Base-by-base conservation (phyloP, 2,329 filamentous ascomycete genomes). In the Elsinoe arachidis region DNA sequence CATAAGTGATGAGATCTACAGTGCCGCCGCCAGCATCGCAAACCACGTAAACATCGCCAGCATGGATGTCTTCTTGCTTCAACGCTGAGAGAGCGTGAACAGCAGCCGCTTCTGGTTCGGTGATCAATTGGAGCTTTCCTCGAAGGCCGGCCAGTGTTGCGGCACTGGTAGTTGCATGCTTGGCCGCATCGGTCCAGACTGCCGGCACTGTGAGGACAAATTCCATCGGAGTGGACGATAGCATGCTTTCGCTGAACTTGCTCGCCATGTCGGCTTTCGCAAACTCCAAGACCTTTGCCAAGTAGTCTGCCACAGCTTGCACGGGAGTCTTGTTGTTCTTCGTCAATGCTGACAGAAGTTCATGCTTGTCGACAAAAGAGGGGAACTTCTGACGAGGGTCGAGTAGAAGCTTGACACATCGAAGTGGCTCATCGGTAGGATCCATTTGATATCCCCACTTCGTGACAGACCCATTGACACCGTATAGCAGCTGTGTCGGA, bases 361-460 rank as follows among this genome's bases (percentile, higher is more conserved):
- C 26, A 2, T 30, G 26, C 26, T 30, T 30, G 26, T 4, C 5
- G 26, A 30, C 26, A 9, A 7, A 30, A 7, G 26, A 30, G 5
- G 88, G 88, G 21, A 92, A 78, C 70, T 88, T 88, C 70, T 91
- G 88, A 43, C 85, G 84, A 17, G 86, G 82, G 69, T 92, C 88
- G 34, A 92, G 83, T 66, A 91, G 91, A 21, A 92, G 79, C 76
- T 92, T 92, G 75, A 92, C 89, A 68, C 88, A 92, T 11, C 87
- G 84, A 26, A 92, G 78, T 19, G 87, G 81, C 44, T 84, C 79
- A 70, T 90, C 86, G 66, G 90, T 85, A 1, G 87, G 87, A 65
- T 83, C 84, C 76, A 90, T 88, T 69, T 91, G 86, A 69, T 91
- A 91, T 0, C 88, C 88, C 88, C 88, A 92, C 80, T 86, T 87